Evolutionary conservation across 1,284 basidiomycete species (phyloP), one percentile per base, ranked within the genome.

Genomic region (Peniophora sp.): DNA sequence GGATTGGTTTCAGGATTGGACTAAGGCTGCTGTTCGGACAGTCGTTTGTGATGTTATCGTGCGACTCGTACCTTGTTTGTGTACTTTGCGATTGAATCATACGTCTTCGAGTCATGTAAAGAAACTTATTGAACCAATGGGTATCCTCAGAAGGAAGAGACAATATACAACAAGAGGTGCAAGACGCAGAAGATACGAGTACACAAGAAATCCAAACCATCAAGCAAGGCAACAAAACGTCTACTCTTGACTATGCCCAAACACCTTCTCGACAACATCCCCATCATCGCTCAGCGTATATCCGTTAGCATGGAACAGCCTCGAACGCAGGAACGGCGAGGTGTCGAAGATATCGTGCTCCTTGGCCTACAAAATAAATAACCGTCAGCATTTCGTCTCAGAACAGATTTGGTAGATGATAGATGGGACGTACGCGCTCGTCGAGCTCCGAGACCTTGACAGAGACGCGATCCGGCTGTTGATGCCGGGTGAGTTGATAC

Each of bases 301-400:
- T 2, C 95, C 95, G 62, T 99, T 99, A 19, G 89, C 75, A n/a
- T 71, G 62, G 65, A 99, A 99, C 45, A 99, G 66, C 58, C 85
- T 86, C 2, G 89, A 92, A 27, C 75, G 78, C 56, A 97, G 68
- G 81, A 97, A 99, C 1, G 92, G 83, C 17, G 78, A 70, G 17
- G 89, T 83, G 63, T 98, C 95, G 62, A 86, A 97, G 51, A 98
- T 94, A 56, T 98, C 95, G 56, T 97, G 83, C 53, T 96, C 94
- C 65, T 93, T 95, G 8, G 91, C 92, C 89, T 93, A 56, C 22
- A 51, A n/a, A 24, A 54, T 56, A 50, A 20, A n/a, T 47, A 43
- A 24, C 50, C 47, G 51, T 47, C 2, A 54, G 50, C 14, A 27
- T 11, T 12, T 3, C 19, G 27, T 20, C 16, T 45, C 49, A 16